These are phyloP conservation scores for Ascochyta pisi DNA, from an alignment of 2,329 filamentous ascomycete species.

Conservation along the genomic window DNA sequence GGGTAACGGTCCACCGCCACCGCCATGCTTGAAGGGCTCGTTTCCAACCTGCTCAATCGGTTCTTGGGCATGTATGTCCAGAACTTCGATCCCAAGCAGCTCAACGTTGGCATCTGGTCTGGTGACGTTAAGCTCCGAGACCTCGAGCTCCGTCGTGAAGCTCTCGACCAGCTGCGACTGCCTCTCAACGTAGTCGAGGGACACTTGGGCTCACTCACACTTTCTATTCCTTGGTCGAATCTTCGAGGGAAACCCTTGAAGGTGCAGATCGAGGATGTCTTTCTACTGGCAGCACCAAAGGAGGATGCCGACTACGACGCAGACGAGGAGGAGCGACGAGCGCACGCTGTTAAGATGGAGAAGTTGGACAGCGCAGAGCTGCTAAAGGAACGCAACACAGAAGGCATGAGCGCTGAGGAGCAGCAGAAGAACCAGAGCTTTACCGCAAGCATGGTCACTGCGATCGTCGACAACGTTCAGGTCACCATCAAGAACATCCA, in stretches of 20 bases:
- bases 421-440: slow-evolving; percentile 98
- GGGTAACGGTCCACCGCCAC: slow-evolving; percentile 71
- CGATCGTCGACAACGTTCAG: slow-evolving; percentile 98
- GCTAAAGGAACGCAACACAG: slow-evolving; percentile 88
- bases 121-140: slow-evolving; percentile 96
- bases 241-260: slow-evolving; percentile 92
- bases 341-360: slow-evolving; percentile 96
- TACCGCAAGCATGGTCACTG: slow-evolving; percentile 90
- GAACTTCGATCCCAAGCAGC: slow-evolving; percentile 97
- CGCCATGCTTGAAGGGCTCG: slow-evolving; percentile 94
- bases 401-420: slow-evolving; percentile 92
- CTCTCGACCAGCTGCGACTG: slow-evolving; percentile 94
- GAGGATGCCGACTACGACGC: slow-evolving; percentile 93
- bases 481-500: slow-evolving; percentile 99
- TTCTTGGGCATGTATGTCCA: slow-evolving; percentile 99
- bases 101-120: slow-evolving; percentile 99
- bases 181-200: slow-evolving; percentile 97
- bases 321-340: slow-evolving; percentile 86
- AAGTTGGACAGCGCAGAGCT: slow-evolving; percentile 96
- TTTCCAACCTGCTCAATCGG: slow-evolving; percentile 96
- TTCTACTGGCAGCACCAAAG: slow-evolving; percentile 90
- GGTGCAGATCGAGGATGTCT: slow-evolving; percentile 96
- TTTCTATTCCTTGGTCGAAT: slow-evolving; percentile 98
- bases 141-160: slow-evolving; percentile 90
- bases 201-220: slow-evolving; percentile 87